Conservation (phyloP, 306 rosid species). For the Hylodesmum podocarpum region DNA sequence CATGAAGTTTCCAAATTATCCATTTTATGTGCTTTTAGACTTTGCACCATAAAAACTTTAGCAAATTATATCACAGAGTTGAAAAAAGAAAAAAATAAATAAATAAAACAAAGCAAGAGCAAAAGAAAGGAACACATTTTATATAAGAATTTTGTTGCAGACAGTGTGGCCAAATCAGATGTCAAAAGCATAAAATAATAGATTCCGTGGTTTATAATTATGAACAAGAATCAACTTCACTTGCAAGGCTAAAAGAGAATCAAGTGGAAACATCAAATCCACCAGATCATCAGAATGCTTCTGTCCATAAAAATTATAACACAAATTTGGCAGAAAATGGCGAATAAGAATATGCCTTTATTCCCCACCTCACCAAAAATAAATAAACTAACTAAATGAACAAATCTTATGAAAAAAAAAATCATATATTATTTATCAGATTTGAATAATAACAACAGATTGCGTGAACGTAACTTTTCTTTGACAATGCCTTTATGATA, state of each 20-base stretch:
- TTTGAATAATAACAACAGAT: neutral
- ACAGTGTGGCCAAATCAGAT: neutral
- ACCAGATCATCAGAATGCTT: neutral
- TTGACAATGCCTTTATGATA: conserved; percentile 12
- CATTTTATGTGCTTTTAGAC: conserved; percentile 5
- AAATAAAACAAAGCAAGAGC: neutral
- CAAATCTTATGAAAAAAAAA: neutral
- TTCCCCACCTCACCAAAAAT: neutral
- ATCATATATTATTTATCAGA: neutral
- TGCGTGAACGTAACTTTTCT: conserved; percentile 26
- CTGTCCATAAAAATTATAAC: neutral
- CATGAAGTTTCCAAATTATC: conserved; percentile 4
- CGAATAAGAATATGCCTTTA: conserved; percentile 1
- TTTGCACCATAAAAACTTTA: neutral
- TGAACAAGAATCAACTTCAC: neutral
- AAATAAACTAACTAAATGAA: neutral
- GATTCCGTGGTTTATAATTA: neutral
- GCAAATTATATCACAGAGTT: neutral
- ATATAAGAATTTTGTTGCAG: neutral
- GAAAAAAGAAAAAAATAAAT: too few species aligned
- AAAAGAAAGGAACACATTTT: neutral
- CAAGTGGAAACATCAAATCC: conserved; percentile 4
- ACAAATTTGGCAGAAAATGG: neutral
- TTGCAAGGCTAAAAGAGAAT: neutral
- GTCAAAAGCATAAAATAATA: neutral